Conservation (phyloP, 768 basidiomycete species). For the Leccinum aurantiacum region DNA sequence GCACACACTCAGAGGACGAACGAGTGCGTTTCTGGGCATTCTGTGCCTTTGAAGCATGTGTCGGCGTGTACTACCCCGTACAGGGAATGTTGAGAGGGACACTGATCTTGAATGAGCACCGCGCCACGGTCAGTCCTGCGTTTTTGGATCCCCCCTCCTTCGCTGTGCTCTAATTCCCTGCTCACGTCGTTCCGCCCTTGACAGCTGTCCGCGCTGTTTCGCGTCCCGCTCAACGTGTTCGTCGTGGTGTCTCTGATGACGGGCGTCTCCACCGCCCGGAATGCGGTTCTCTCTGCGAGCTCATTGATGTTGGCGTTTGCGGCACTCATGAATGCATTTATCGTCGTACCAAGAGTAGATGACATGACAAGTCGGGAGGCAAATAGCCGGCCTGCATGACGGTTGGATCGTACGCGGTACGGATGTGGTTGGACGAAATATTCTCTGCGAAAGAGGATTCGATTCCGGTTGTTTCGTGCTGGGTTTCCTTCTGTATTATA, state of each 20-base stretch:
- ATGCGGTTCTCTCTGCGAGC: slow-evolving; percentile 58
- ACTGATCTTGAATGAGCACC: slow-evolving; percentile 67
- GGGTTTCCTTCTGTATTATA: not conserved
- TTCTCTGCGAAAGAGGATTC: not conserved
- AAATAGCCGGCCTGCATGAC: slow-evolving; percentile 20
- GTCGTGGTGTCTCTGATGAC: slow-evolving; percentile 69
- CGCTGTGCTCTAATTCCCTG: not conserved
- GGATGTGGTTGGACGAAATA: not conserved
- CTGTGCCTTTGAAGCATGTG: slow-evolving; percentile 73
- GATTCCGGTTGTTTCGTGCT: not conserved
- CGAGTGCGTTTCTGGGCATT: slow-evolving; percentile 68
- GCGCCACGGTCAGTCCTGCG: slow-evolving; percentile 60
- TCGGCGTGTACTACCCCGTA: slow-evolving; percentile 78
- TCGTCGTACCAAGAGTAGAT: slow-evolving; percentile 42
- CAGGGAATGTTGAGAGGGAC: slow-evolving; percentile 72
- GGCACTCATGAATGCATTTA: slow-evolving; percentile 53
- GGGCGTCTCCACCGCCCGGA: slow-evolving; percentile 64
- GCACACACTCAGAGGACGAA: slow-evolving; percentile 45
- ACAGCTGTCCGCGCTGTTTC: slow-evolving; percentile 68
- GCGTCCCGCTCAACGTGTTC: slow-evolving; percentile 73
- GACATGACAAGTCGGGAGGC: slow-evolving; percentile 18
- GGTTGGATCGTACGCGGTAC: not conserved
- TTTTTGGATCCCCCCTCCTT: not conserved
- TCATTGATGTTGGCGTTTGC: slow-evolving; percentile 58
- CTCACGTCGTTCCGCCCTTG: not conserved